A percentile compares a stretch with the other conserved stretches of the same genome.
Evolutionary conservation across 768 basidiomycete species (phyloP).

Genomic region (Favolaschia claudopus): DNA sequence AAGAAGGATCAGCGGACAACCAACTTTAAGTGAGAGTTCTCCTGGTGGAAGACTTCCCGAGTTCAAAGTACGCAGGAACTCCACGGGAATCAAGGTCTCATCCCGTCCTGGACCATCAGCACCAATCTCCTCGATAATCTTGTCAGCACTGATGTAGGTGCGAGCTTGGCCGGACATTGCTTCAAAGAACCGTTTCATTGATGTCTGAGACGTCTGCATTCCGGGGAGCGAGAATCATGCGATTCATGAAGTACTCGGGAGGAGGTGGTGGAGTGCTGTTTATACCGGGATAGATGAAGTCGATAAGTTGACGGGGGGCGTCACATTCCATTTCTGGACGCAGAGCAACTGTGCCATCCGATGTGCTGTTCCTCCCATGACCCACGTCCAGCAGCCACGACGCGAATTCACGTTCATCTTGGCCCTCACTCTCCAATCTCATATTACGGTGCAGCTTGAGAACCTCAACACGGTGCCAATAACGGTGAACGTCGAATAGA

Average conservation of each 20-base stretch:
- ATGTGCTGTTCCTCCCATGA: neutral
- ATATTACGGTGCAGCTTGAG: neutral
- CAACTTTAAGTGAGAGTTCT: neutral
- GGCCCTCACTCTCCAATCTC: neutral
- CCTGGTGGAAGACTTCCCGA: neutral
- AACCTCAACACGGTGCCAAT: neutral
- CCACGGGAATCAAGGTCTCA: neutral
- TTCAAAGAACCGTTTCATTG: slow-evolving; percentile 29
- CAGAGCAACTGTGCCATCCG: neutral
- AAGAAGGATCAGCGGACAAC: slow-evolving; percentile 4
- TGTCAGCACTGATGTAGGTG: slow-evolving; percentile 9
- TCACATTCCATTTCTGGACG: neutral
- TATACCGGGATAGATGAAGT: slow-evolving; percentile 4
- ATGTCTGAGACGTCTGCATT: slow-evolving; percentile 29
- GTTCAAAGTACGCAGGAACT: neutral
- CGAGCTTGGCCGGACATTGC: slow-evolving; percentile 6
- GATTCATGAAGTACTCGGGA: slow-evolving; percentile 31
- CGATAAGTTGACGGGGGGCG: neutral
- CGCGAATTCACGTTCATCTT: slow-evolving; percentile 4
- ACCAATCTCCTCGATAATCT: neutral
- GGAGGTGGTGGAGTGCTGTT: neutral
- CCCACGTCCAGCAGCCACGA: neutral
- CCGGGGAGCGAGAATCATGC: slow-evolving; percentile 36
- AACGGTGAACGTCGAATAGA: neutral
- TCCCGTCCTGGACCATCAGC: neutral